A percentile compares a stretch with the other conserved stretches of the same genome.
These are phyloP conservation scores for Penicillium janthinellum DNA, from an alignment of 2,329 filamentous ascomycete genomes.

Conservation along the genomic window DNA sequence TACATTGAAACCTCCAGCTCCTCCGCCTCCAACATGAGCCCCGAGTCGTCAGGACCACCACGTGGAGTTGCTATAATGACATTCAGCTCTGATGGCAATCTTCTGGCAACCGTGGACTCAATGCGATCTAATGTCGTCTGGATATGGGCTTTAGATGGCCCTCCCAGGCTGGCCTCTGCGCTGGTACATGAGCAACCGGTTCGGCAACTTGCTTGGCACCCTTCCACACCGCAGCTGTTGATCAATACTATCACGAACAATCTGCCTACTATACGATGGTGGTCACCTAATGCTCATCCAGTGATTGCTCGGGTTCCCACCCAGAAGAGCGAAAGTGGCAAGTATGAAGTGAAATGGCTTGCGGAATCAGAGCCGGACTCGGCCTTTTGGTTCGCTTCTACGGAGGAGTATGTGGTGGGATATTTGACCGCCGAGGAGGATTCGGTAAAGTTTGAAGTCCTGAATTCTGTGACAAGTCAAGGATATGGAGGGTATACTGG, in stretches of 20 bases:
- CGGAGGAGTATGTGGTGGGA: constrained; percentile 39
- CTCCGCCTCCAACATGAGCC: constrained; percentile 36
- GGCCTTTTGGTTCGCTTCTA: constrained; percentile 40
- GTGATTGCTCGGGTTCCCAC: constrained; percentile 36
- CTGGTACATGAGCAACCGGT: constrained; percentile 47
- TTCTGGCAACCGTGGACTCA: constrained; percentile 45
- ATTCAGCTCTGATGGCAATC: constrained; percentile 41
- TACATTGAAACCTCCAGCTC: constrained; percentile 43
- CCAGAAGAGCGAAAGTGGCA: constrained; percentile 36
- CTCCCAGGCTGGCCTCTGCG: constrained; percentile 35
- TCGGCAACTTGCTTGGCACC: constrained; percentile 45
- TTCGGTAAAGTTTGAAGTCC: constrained; percentile 28
- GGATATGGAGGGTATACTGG: constrained; percentile 20
- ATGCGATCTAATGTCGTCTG: constrained; percentile 47
- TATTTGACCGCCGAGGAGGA: constrained; percentile 29
- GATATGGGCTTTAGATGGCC: constrained; percentile 45
- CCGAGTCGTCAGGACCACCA: constrained; percentile 31
- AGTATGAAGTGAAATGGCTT: constrained; percentile 40
- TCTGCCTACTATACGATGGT: constrained; percentile 36
- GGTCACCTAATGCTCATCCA: constrained; percentile 34
- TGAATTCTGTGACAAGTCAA: constrained; percentile 33
- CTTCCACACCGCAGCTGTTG: constrained; percentile 39
- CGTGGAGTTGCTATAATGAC: constrained; percentile 43
- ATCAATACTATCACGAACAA: constrained; percentile 41
- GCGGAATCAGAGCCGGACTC: constrained; percentile 24